Percentiles rank a stretch among this genome's conserved stretches.
These are phyloP conservation scores for Candida wancherniae DNA, from an alignment of 805 yeast genomes.

Conservation along the genomic window DNA sequence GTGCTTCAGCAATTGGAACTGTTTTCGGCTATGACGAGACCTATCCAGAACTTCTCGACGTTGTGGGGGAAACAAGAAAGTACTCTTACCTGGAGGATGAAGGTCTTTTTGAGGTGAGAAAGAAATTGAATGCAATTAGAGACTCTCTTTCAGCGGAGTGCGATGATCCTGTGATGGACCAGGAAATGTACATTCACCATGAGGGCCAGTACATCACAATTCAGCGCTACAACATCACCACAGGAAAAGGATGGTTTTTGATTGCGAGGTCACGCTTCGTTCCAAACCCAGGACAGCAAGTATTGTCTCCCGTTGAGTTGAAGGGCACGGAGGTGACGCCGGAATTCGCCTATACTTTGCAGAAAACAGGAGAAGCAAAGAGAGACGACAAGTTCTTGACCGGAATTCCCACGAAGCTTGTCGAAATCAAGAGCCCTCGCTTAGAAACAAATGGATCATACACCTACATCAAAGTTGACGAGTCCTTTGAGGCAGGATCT, in stretches of 20 bases:
- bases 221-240: slow-evolving; percentile 75
- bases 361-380: slow-evolving; percentile 46
- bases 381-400: slow-evolving; percentile 41
- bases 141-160: slow-evolving; percentile 50
- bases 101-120: slow-evolving; percentile 81
- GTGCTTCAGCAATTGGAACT: slow-evolving; percentile 91
- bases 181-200: slow-evolving; percentile 92
- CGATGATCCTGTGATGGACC: slow-evolving; percentile 50
- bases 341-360: slow-evolving; percentile 55
- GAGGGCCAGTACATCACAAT: slow-evolving; percentile 90
- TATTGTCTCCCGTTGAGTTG: slow-evolving; percentile 51
- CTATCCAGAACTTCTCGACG: slow-evolving; percentile 74
- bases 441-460: slow-evolving; percentile 43
- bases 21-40: slow-evolving; percentile 93
- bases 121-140: slow-evolving; percentile 54
- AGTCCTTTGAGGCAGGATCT: slow-evolving; percentile 78
- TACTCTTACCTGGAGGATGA: slow-evolving; percentile 44
- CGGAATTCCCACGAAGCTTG: slow-evolving; percentile 64
- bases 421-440: slow-evolving; percentile 46
- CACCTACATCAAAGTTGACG: slow-evolving; percentile 55
- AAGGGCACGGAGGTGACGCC: slow-evolving; percentile 57
- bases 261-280: slow-evolving; percentile 81
- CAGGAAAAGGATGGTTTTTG: slow-evolving; percentile 85
- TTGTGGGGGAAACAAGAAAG: slow-evolving; percentile 68
- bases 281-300: slow-evolving; percentile 42